phyloP scores from a whole-genome alignment of 2,329 filamentous ascomycete genomes.

The Penicillium sp. region DNA sequence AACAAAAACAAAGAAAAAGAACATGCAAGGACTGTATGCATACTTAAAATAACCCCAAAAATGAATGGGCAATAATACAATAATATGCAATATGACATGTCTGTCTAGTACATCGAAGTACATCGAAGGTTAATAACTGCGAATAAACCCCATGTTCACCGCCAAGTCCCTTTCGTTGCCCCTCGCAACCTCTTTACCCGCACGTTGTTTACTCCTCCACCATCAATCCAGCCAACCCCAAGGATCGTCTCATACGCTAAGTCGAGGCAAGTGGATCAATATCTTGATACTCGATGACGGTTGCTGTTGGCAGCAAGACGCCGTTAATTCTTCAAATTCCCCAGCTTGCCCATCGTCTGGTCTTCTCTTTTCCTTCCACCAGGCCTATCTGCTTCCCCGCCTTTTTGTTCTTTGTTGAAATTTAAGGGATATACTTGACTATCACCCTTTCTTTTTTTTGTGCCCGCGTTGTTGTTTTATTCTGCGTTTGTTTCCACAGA shows the following conservation, averaged over 20 bases:
- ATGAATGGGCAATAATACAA: slow-evolving; percentile 6
- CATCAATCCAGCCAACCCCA: slow-evolving; percentile 30
- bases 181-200: slow-evolving; percentile 32
- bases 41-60: not conserved
- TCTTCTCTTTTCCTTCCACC: slow-evolving; percentile 16
- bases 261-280: slow-evolving; percentile 21
- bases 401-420: slow-evolving; percentile 6
- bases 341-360: slow-evolving; percentile 18
- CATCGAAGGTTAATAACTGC: slow-evolving; percentile 1
- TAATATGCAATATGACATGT: slow-evolving; percentile 13
- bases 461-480: slow-evolving; percentile 16
- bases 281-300: slow-evolving; percentile 25
- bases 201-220: slow-evolving; percentile 36
- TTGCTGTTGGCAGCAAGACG: slow-evolving; percentile 26
- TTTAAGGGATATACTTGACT: slow-evolving; percentile 2
- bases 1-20: not conserved
- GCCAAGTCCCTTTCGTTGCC: slow-evolving; percentile 34
- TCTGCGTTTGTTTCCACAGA: slow-evolving; percentile 18
- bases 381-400: slow-evolving; percentile 5
- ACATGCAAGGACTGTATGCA: slow-evolving; percentile 8
- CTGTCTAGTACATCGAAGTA: not conserved
- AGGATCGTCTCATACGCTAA: slow-evolving; percentile 22
- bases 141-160: slow-evolving; percentile 22
- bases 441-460: slow-evolving; percentile 1
- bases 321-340: slow-evolving; percentile 31